Base-by-base conservation (phyloP, 2,329 filamentous ascomycete genomes). In the Gaeumannomyces tritici region DNA sequence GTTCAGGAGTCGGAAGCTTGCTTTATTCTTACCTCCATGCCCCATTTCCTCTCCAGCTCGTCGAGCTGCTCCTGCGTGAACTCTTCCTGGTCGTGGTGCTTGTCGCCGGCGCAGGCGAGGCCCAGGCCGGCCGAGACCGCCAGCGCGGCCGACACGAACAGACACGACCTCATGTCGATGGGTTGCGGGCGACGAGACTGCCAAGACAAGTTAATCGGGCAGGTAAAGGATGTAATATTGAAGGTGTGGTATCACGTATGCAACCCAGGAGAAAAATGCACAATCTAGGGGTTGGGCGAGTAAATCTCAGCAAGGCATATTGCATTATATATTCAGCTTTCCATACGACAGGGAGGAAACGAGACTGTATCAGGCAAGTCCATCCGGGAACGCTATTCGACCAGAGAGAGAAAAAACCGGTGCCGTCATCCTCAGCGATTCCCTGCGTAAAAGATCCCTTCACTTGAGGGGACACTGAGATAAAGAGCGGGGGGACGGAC, bases 41-140 rank as follows among this genome's bases (percentile, higher is more conserved):
- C 81, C 83, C 83, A 85, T 77, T 84, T 84, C 59, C 73, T 73
- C 69, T 85, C 78, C 56, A 85, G 72, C 67, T 83, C 81, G 21
- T 78, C 78, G 28, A 81, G 70, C 63, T 81, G 76, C 65, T 83
- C 80, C 64, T 77, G 75, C 26, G 75, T 76, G 75, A 79, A 84
- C 61, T 78, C 73, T 64, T 75, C 73, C 64, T 75, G 54, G 21
- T 35, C 71, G 62, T 68, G 67, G 67, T 73, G 66, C 57, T 70
- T 69, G 54, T 71, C 67, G 64, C 73, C 70, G 24, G 73, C 73
- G 65, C 73, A 72, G 21, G 72, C 73, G 54, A 66, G 63, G 26
- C 70, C 66, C 55, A 74, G 27, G 29, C 60, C 29, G 27, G 51
- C 60, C 31, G 8, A 26, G 24, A 54, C 54, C 12, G 55, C 27